Percentiles rank a stretch among this genome's conserved stretches.
These are phyloP conservation scores for Suillus discolor DNA, from an alignment of 768 basidiomycete genomes.

Conservation along the genomic window DNA sequence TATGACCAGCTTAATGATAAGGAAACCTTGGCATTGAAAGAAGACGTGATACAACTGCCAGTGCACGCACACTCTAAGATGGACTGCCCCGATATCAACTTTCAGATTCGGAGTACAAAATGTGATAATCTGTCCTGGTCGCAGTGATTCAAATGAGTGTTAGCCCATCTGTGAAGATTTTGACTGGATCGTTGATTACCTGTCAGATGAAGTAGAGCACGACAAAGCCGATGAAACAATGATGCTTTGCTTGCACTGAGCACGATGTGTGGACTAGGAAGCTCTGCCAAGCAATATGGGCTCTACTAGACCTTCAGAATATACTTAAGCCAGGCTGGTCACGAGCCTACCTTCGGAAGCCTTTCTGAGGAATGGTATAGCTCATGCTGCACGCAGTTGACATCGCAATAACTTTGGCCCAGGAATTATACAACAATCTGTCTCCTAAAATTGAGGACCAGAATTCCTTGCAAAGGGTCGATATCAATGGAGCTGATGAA, in stretches of 20 bases:
- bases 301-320: no score
- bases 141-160: no score
- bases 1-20: background rate
- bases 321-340: no score
- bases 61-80: background rate
- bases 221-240: background rate
- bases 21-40: no score
- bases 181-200: background rate
- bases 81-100: background rate
- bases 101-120: background rate
- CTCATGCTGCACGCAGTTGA: no score
- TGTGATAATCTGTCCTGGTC: background rate
- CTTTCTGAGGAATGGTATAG: no score
- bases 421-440: no score
- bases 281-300: background rate
- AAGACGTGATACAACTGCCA: background rate
- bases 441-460: no score
- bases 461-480: no score
- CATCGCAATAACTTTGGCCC: no score
- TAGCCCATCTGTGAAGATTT: background rate
- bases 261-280: background rate
- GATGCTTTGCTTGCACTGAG: background rate
- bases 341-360: no score
- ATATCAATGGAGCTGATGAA: no score
- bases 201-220: background rate